Conservation (phyloP, 2,329 filamentous ascomycete species). For the Aspergillus sp. region DNA sequence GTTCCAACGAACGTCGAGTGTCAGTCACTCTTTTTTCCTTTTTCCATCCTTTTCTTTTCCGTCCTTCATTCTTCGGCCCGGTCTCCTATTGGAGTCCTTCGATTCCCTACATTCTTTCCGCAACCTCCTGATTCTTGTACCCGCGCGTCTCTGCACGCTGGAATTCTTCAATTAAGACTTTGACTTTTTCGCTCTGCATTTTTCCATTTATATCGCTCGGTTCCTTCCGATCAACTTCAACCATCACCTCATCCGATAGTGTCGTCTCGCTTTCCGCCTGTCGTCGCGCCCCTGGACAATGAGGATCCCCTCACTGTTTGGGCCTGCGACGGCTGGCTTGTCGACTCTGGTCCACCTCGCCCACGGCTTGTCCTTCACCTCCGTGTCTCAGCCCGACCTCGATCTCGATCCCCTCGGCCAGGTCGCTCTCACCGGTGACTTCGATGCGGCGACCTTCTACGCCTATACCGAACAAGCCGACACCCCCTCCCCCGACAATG, state of each 20-base stretch:
- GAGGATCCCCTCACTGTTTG: slow-evolving; percentile 46
- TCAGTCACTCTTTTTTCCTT: not conserved
- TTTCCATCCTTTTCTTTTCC: not conserved
- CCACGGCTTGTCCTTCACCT: slow-evolving; percentile 35
- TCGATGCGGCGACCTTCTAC: slow-evolving; percentile 87
- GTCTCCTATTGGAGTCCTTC: not conserved
- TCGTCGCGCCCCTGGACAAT: slow-evolving; percentile 43
- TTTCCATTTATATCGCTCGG: not conserved
- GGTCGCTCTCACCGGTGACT: slow-evolving; percentile 84
- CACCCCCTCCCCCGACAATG: slow-evolving; percentile 61
- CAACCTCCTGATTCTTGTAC: slow-evolving; percentile 10
- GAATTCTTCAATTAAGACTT: not conserved
- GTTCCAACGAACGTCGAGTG: too few relatives aligned
- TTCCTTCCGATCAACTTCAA: not conserved
- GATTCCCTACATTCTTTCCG: slow-evolving; percentile 15
- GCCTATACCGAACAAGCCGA: slow-evolving; percentile 79
- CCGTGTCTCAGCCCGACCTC: slow-evolving; percentile 47
- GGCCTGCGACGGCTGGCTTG: slow-evolving; percentile 43
- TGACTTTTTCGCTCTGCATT: not conserved
- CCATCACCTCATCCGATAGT: slow-evolving; percentile 1
- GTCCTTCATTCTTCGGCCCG: not conserved
- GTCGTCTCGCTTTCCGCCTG: slow-evolving; percentile 20
- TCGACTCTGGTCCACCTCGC: slow-evolving; percentile 25
- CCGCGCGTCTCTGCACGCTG: not conserved
- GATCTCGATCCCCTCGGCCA: slow-evolving; percentile 76